Evolutionary conservation across 192 early-diverging fungal genomes (phyloP), one percentile per base, ranked within the genome.

Genomic region (Entophlyctis luteolus): DNA sequence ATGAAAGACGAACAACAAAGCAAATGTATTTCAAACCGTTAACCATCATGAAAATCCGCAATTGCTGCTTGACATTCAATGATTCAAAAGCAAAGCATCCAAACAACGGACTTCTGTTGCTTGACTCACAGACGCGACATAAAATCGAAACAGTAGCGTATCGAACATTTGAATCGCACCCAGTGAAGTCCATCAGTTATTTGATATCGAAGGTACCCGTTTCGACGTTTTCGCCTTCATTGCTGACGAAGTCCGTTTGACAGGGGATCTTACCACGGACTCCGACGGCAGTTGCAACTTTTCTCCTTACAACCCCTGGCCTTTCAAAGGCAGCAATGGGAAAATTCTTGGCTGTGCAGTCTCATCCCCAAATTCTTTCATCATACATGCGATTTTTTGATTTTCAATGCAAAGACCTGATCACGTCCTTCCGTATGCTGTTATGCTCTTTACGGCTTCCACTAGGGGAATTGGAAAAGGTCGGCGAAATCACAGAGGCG

Each of bases 161-260:
- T 28, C 4, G 60, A 4, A 63, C 60, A 2, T 63, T 63, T 49
- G 60, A 63, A 63, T 47, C 60, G 6, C 60, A 63, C 42, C 60
- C 60, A 5, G 60, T 63, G 16, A 63, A 63, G 35, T 49, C 46
- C 12, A 37, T 63, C 8, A 34, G 29, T 28, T 63, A 63, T 25
- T 32, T 63, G 12, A 63, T 63, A 22, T 27, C 46, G 16, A 63
- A 63, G 36, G n/a, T n/a, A n/a, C n/a, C n/a, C n/a, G n/a, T n/a
- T n/a, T n/a, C n/a, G n/a, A n/a, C n/a, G n/a, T n/a, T n/a, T n/a
- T n/a, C n/a, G n/a, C n/a, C n/a, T n/a, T n/a, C n/a, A n/a, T n/a
- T n/a, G n/a, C n/a, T n/a, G n/a, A n/a, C n/a, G n/a, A n/a, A n/a
- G n/a, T n/a, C n/a, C n/a, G n/a, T n/a, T n/a, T n/a, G n/a, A n/a